phyloP scores from a whole-genome alignment of 176 grass and related monocot genomes.

The Phoenix dactylifera region DNA sequence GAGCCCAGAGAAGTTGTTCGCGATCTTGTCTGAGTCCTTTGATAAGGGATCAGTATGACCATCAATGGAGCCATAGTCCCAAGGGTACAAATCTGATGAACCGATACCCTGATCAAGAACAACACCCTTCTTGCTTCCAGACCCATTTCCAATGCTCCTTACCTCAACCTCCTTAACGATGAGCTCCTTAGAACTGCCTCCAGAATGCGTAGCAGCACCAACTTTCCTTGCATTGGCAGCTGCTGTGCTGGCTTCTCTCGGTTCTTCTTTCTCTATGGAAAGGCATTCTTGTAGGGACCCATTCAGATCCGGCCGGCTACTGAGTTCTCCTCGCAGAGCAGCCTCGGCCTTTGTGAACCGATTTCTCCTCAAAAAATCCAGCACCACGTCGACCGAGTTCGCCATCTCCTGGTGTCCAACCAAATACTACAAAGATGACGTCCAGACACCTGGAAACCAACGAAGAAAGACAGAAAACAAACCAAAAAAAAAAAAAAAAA shows the following conservation, averaged over 20 bases:
- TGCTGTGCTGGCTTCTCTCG: not conserved
- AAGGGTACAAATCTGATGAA: slow-evolving; percentile 6
- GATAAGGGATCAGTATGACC: not conserved
- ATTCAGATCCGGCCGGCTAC: slow-evolving; percentile 24
- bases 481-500: too few species aligned
- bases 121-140: slow-evolving; percentile 5
- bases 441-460: not conserved
- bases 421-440: not conserved
- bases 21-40: not conserved
- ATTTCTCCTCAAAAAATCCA: slow-evolving; percentile 82
- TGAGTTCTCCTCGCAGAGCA: slow-evolving; percentile 72
- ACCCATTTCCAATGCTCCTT: slow-evolving; percentile 8
- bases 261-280: slow-evolving; percentile 2
- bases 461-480: not conserved
- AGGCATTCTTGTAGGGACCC: slow-evolving; percentile 16
- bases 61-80: not conserved
- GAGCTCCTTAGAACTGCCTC: slow-evolving; percentile 4
- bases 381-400: slow-evolving; percentile 84
- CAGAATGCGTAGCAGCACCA: not conserved
- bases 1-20: not conserved
- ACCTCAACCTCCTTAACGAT: slow-evolving; percentile 21
- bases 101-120: not conserved
- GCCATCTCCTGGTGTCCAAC: slow-evolving; percentile 26
- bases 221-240: not conserved
- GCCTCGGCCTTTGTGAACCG: slow-evolving; percentile 83